phyloP scores from a whole-genome alignment of 352 stramenopile species.

The Thalassiosira hispida region DNA sequence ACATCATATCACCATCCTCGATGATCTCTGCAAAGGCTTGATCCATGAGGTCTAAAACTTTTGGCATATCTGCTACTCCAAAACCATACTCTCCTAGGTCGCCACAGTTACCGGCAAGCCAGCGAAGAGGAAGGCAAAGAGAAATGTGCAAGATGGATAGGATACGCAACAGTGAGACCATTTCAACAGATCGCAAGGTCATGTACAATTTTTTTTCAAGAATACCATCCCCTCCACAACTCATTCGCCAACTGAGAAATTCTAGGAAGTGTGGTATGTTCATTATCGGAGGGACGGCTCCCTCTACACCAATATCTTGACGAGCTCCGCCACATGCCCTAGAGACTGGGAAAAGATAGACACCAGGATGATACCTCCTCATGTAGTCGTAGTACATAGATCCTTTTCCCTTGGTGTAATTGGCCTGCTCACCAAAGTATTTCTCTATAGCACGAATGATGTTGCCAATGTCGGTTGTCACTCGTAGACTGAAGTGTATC shows the following conservation, averaged over 20 bases:
- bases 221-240: conserved; percentile 3
- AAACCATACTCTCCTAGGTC: conserved; percentile 10
- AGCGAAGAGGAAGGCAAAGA: conserved; percentile 21
- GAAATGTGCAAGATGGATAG: conserved; percentile 29
- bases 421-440: conserved; percentile 4
- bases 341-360: not conserved
- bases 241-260: conserved; percentile 12
- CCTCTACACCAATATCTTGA: conserved; percentile 34
- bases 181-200: conserved; percentile 12
- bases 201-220: conserved; percentile 20
- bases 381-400: not conserved
- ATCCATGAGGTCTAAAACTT: conserved; percentile 17
- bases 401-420: conserved; percentile 7
- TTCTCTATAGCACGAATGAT: conserved; percentile 6
- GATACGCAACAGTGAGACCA: conserved; percentile 20
- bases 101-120: conserved; percentile 24
- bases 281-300: conserved; percentile 8
- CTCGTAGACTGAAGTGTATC: not conserved
- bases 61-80: not conserved
- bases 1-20: not conserved
- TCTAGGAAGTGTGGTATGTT: conserved; percentile 22
- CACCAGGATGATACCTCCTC: conserved; percentile 3
- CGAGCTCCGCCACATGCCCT: not conserved
- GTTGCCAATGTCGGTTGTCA: conserved; percentile 7
- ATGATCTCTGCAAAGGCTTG: not conserved